Evolutionary conservation across 1,139 yeast species (phyloP).

Genomic region (Meyerozyma elateridarum): DNA sequence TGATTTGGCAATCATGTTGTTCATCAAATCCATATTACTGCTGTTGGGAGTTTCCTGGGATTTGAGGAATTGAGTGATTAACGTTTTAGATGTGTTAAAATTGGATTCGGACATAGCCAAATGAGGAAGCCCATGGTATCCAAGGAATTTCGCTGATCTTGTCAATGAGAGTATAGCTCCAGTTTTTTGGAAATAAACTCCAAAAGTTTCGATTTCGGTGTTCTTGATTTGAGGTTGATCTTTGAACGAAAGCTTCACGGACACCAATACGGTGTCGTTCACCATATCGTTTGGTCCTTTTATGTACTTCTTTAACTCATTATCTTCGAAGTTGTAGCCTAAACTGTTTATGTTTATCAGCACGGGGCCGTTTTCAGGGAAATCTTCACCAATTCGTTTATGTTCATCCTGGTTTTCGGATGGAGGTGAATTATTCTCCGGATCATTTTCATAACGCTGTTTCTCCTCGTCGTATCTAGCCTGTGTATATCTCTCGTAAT

Average conservation of each 20-base stretch:
- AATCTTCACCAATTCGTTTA: slow-evolving; percentile 16
- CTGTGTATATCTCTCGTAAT: slow-evolving; percentile 25
- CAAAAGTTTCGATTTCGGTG: slow-evolving; percentile 49
- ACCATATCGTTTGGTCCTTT: slow-evolving; percentile 14
- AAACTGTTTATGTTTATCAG: slow-evolving; percentile 19
- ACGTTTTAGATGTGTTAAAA: slow-evolving; percentile 37
- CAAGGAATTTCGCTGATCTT: slow-evolving; percentile 68
- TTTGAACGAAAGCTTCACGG: slow-evolving; percentile 21
- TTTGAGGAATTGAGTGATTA: slow-evolving; percentile 37
- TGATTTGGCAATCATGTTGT: slow-evolving; percentile 30
- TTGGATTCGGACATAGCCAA: slow-evolving; percentile 39
- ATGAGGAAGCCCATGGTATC: slow-evolving; percentile 60
- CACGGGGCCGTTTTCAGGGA: slow-evolving; percentile 25
- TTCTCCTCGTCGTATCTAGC: slow-evolving; percentile 21
- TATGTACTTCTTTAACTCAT: slow-evolving; percentile 16
- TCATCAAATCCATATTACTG: slow-evolving; percentile 35
- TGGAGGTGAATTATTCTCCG: slow-evolving; percentile 20
- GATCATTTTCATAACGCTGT: slow-evolving; percentile 23
- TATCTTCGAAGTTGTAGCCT: slow-evolving; percentile 22
- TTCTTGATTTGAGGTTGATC: slow-evolving; percentile 40
- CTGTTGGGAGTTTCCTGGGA: slow-evolving; percentile 33
- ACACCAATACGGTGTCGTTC: slow-evolving; percentile 30
- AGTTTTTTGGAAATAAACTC: slow-evolving; percentile 64
- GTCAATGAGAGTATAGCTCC: slow-evolving; percentile 68
- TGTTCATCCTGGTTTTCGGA: slow-evolving; percentile 10